Conservation (phyloP, 2,329 filamentous ascomycete genomes). For the Fusarium algeriense region DNA sequence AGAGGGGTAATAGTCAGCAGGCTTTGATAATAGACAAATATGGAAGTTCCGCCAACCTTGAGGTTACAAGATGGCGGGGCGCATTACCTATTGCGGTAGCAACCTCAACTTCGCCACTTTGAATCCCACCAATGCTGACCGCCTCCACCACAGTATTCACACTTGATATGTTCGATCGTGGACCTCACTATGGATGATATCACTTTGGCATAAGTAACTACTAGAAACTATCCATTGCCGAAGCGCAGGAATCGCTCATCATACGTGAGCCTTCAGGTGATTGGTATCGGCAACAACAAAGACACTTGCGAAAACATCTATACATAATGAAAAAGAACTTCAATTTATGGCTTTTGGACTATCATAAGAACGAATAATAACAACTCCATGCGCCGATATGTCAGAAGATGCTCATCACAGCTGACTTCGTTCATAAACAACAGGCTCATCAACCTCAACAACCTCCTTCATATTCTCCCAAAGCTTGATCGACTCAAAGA, state of each 20-base stretch:
- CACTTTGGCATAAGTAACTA: fast-evolving
- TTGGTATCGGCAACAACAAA: too few species aligned
- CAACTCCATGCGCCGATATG: not conserved
- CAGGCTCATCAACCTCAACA: constrained; percentile 22
- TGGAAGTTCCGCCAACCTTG: not conserved
- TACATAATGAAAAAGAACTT: not conserved
- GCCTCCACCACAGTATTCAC: not conserved
- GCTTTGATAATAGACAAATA: not conserved
- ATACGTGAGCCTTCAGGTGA: too few species aligned
- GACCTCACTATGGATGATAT: not conserved
- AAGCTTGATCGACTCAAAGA: constrained; percentile 40
- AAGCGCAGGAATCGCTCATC: fast-evolving
- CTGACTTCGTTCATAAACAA: constrained; percentile 28
- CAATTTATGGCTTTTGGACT: not conserved
- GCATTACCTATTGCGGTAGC: constrained; percentile 9
- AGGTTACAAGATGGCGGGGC: not conserved
- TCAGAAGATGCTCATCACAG: not conserved
- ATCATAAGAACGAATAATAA: not conserved
- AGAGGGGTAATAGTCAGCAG: not conserved
- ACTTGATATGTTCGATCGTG: too few species aligned
- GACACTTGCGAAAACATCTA: too few species aligned
- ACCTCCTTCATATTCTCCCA: constrained; percentile 42
- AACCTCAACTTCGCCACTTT: constrained; percentile 4
- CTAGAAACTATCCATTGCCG: fast-evolving
- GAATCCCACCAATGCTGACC: not conserved